These are phyloP conservation scores for Curvularia verruculosa DNA, from an alignment of 2,329 filamentous ascomycete species.

Conservation along the genomic window DNA sequence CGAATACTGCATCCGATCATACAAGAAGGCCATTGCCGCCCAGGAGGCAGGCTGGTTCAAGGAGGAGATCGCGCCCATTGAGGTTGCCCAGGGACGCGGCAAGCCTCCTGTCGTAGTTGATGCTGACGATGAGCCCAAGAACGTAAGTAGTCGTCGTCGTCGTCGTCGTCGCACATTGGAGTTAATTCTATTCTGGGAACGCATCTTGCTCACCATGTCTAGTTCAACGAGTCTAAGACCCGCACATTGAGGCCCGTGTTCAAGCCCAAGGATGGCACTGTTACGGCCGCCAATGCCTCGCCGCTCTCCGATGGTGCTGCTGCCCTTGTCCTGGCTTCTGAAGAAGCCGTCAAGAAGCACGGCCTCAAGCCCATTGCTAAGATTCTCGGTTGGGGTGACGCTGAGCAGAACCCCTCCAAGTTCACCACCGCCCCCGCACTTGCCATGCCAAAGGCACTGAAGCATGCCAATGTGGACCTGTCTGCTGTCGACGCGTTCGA, in stretches of 20 bases:
- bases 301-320: conserved; percentile 95
- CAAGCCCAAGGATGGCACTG: conserved; percentile 82
- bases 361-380: conserved; percentile 90
- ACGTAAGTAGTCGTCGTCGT: conserved; percentile 64
- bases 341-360: conserved; percentile 91
- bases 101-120: conserved; percentile 84
- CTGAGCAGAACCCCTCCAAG: conserved; percentile 86
- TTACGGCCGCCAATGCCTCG: conserved; percentile 95
- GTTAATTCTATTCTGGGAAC: conserved; percentile 14
- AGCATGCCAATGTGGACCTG: conserved; percentile 83
- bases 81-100: conserved; percentile 84
- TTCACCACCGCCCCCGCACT: conserved; percentile 95
- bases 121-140: conserved; percentile 94
- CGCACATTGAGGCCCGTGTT: conserved; percentile 71
- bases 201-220: conserved; percentile 24
- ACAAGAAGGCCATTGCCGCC: conserved; percentile 90
- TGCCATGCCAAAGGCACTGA: conserved; percentile 95
- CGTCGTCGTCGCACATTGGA: too few species aligned
- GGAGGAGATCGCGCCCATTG: conserved; percentile 85
- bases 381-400: conserved; percentile 97
- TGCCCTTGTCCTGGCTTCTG: conserved; percentile 90
- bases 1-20: conserved; percentile 92
- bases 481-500: conserved; percentile 90
- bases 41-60: conserved; percentile 81
- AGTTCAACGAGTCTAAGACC: conserved; percentile 61